These are phyloP conservation scores for Entoloma clypeatum DNA, from an alignment of 1,284 basidiomycete genomes.

Conservation along the genomic window DNA sequence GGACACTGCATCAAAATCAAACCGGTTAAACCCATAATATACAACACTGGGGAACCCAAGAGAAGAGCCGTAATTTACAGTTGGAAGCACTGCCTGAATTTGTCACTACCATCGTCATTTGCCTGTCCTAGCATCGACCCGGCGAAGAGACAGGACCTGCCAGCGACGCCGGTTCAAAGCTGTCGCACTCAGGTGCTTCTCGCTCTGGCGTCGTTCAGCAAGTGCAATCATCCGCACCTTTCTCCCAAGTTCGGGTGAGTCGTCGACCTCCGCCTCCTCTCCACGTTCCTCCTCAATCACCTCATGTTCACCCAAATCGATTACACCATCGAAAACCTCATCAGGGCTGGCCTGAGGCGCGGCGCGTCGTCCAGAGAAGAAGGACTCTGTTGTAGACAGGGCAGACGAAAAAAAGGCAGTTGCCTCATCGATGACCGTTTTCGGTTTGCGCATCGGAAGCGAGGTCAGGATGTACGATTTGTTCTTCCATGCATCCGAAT, in stretches of 20 bases:
- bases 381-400: conserved; percentile 48
- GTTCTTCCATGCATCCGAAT: conserved; percentile 48
- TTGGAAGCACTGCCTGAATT: too few relatives aligned
- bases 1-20: too few relatives aligned
- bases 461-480: conserved; percentile 60
- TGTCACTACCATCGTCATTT: conserved; percentile 10
- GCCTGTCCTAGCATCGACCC: conserved; percentile 34
- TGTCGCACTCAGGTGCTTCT: conserved; percentile 30
- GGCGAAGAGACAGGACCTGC: conserved; percentile 35
- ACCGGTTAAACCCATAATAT: too few relatives aligned
- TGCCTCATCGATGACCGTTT: conserved; percentile 65
- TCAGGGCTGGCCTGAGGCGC: conserved; percentile 49
- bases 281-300: conserved; percentile 70
- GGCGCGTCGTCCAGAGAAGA: conserved; percentile 38
- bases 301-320: conserved; percentile 72
- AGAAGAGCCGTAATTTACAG: too few relatives aligned
- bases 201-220: conserved; percentile 25
- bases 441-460: conserved; percentile 61
- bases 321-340: conserved; percentile 59
- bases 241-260: conserved; percentile 51
- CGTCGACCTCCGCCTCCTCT: conserved; percentile 73
- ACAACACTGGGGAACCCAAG: too few relatives aligned
- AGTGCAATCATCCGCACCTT: conserved; percentile 35
- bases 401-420: conserved; percentile 57
- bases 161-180: conserved; percentile 35